phyloP scores from a whole-genome alignment of 768 basidiomycete species.

The Boletus rubroflammeus region DNA sequence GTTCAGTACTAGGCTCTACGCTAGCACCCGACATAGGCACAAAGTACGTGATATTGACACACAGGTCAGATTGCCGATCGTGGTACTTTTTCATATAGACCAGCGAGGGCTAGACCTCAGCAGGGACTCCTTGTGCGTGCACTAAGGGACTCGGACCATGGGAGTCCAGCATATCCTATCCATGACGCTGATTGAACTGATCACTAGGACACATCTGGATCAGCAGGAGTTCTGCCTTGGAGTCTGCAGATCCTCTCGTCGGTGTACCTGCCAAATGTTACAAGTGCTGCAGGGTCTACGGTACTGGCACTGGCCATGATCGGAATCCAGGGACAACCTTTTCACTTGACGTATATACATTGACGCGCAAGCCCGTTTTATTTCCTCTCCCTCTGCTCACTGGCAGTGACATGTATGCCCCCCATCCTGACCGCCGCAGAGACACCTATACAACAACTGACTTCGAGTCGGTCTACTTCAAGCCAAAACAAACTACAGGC shows the following conservation, averaged over 20 bases:
- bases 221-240: background rate
- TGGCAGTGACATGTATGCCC: conserved; percentile 4
- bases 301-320: background rate
- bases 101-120: background rate
- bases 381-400: background rate
- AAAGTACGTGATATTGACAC: conserved; percentile 3
- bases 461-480: conserved; percentile 23
- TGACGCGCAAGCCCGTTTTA: background rate
- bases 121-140: background rate
- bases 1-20: background rate
- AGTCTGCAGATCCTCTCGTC: background rate
- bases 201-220: background rate
- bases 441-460: conserved; percentile 10
- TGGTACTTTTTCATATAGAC: background rate
- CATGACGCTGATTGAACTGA: background rate
- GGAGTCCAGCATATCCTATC: background rate
- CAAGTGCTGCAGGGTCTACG: background rate
- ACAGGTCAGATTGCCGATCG: background rate
- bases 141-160: background rate
- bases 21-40: background rate
- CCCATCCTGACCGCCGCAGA: background rate
- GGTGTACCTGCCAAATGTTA: background rate
- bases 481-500: conserved; percentile 19
- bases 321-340: conserved; percentile 2
- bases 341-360: background rate